Percentiles rank a stretch among this genome's conserved stretches.
phyloP scores from a whole-genome alignment of 2,329 filamentous ascomycete genomes.

The Pseudonectria foliicola region DNA sequence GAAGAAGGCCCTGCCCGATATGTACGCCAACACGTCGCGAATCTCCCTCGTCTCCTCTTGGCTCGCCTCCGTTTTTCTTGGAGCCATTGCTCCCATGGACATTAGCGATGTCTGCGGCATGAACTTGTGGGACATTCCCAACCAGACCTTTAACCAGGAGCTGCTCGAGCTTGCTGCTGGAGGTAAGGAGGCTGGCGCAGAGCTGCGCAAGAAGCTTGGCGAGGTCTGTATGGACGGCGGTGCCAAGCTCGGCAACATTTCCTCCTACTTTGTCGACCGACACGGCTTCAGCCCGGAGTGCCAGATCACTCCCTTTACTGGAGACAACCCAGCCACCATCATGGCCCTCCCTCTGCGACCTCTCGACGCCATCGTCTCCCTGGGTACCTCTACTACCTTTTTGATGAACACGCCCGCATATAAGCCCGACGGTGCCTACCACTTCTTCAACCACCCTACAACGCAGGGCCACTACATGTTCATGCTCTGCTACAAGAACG shows the following conservation, averaged over 20 bases:
- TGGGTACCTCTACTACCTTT: slow-evolving; percentile 94
- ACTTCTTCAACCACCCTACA: slow-evolving; percentile 97
- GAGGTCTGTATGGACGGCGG: slow-evolving; percentile 75
- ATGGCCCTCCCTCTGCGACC: slow-evolving; percentile 80
- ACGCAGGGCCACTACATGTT: slow-evolving; percentile 95
- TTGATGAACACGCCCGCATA: slow-evolving; percentile 94
- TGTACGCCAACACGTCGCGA: slow-evolving; percentile 71
- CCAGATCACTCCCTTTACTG: slow-evolving; percentile 78
- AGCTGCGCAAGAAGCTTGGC: slow-evolving; percentile 72
- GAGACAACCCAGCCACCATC: slow-evolving; percentile 94
- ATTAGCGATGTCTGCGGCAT: slow-evolving; percentile 93
- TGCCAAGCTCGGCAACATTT: slow-evolving; percentile 66
- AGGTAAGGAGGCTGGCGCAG: slow-evolving; percentile 48
- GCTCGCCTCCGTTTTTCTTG: slow-evolving; percentile 83
- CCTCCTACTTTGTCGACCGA: slow-evolving; percentile 67
- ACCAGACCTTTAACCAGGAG: slow-evolving; percentile 64
- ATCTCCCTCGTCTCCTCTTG: slow-evolving; percentile 96
- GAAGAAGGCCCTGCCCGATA: slow-evolving; percentile 68
- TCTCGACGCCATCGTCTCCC: slow-evolving; percentile 86
- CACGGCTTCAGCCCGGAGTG: slow-evolving; percentile 74
- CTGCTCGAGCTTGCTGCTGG: slow-evolving; percentile 72
- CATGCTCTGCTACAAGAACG: slow-evolving; percentile 99
- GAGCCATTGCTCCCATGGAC: slow-evolving; percentile 79
- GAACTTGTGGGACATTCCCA: slow-evolving; percentile 88
- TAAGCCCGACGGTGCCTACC: slow-evolving; percentile 81